Conservation (phyloP, 176 grass and related monocot genomes). For the Stipa capillata region DNA sequence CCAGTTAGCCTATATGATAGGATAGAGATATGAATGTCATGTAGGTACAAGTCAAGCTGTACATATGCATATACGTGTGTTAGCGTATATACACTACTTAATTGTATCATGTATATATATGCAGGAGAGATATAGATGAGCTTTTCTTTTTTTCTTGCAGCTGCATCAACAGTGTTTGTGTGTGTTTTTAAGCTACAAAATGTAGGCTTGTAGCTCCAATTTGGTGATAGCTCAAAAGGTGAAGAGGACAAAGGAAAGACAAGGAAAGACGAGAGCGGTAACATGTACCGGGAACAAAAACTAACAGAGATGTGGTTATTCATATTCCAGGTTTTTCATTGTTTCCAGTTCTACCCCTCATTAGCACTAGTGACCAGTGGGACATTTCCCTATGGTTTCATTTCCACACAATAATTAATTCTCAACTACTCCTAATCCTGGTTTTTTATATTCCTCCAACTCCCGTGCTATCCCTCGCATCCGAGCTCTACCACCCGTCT, state of each 20-base stretch:
- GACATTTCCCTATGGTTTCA: too few relatives aligned
- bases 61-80: neutral
- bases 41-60: slow-evolving; percentile 9
- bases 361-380: too few relatives aligned
- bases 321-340: too few relatives aligned
- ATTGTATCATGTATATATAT: neutral
- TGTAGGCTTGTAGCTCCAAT: neutral
- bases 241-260: neutral
- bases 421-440: too few relatives aligned
- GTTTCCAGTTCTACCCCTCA: too few relatives aligned
- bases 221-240: neutral
- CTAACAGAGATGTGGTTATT: too few relatives aligned
- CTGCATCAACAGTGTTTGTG: neutral
- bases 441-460: too few relatives aligned
- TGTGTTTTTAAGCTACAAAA: neutral
- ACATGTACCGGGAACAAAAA: too few relatives aligned
- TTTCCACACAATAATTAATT: too few relatives aligned
- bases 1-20: slow-evolving; percentile 1
- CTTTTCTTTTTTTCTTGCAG: neutral
- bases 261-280: too few relatives aligned
- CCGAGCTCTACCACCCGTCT: too few relatives aligned
- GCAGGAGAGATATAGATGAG: neutral
- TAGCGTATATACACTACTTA: neutral
- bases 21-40: neutral
- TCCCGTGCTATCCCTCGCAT: too few relatives aligned